Percentiles rank a stretch among this genome's conserved stretches.
Conservation (phyloP, 148 eudicot genomes). For the Linanthus parryae region DNA sequence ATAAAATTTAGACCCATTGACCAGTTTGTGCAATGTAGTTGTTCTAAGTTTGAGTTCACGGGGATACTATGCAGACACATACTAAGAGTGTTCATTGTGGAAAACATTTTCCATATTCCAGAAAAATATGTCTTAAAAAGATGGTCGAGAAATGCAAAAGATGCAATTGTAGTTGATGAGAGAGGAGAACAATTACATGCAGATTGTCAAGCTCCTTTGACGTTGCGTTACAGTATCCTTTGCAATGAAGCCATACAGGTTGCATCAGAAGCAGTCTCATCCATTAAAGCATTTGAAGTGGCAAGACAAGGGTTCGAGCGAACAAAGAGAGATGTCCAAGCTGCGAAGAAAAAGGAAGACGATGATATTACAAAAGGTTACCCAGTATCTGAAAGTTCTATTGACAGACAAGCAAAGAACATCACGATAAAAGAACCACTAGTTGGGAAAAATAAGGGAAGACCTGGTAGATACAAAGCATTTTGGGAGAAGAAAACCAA, state of each 20-base stretch:
- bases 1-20: background rate
- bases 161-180: background rate
- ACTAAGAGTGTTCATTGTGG: background rate
- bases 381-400: background rate
- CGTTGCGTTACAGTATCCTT: background rate
- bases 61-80: background rate
- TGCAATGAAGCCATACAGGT: background rate
- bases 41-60: background rate
- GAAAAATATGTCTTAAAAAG: background rate
- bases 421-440: background rate
- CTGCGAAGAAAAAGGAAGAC: background rate
- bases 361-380: background rate
- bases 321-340: background rate
- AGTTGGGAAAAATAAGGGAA: background rate
- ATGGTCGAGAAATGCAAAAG: background rate
- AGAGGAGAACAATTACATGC: background rate
- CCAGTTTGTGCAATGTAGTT: background rate
- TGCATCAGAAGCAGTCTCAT: background rate
- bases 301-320: background rate
- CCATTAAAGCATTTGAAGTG: background rate
- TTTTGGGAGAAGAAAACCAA: background rate
- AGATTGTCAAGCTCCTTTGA: background rate
- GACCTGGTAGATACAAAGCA: background rate
- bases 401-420: background rate
- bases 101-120: background rate